Conservation (phyloP, 179 eudicot genomes). For the Dionaea muscipula region DNA sequence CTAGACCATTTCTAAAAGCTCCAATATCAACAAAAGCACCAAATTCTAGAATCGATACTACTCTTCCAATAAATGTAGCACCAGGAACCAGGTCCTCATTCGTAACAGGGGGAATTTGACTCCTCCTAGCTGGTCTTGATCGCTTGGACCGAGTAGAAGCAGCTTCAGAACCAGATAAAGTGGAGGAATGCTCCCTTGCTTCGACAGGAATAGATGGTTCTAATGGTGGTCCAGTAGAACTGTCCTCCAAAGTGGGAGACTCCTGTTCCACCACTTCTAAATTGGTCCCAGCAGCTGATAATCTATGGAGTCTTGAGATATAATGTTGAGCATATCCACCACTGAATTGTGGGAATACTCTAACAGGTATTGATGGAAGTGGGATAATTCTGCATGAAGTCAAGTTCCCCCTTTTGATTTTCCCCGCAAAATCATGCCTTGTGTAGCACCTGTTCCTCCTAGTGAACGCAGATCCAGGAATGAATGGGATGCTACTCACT, state of each 20-base stretch:
- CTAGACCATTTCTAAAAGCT: slow-evolving; percentile 90
- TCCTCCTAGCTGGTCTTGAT: slow-evolving; percentile 52
- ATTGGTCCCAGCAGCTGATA: slow-evolving; percentile 57
- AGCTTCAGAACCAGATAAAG: slow-evolving; percentile 27
- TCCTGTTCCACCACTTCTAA: slow-evolving; percentile 54
- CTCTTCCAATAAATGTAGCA: slow-evolving; percentile 77
- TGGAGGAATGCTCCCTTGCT: slow-evolving; percentile 28
- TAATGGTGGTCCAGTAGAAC: slow-evolving; percentile 23
- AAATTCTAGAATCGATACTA: slow-evolving; percentile 74
- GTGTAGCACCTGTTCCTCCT: slow-evolving; percentile 36
- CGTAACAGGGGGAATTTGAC: slow-evolving; percentile 89
- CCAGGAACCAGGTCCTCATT: slow-evolving; percentile 77
- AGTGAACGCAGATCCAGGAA: slow-evolving; percentile 34
- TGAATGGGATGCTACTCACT: slow-evolving; percentile 33
- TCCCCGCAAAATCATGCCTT: slow-evolving; percentile 27
- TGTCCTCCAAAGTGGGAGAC: slow-evolving; percentile 27
- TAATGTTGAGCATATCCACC: slow-evolving; percentile 19
- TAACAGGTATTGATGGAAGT: slow-evolving; percentile 37
- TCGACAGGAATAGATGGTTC: slow-evolving; percentile 18
- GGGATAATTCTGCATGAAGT: slow-evolving; percentile 28
- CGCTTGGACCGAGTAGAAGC: slow-evolving; percentile 34
- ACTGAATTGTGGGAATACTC: slow-evolving; percentile 41
- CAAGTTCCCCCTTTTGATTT: slow-evolving; percentile 25
- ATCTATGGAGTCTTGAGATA: slow-evolving; percentile 18
- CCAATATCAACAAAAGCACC: slow-evolving; percentile 98